Base-by-base conservation (phyloP, 2,329 filamentous ascomycete species). In the Ciborinia camelliae region DNA sequence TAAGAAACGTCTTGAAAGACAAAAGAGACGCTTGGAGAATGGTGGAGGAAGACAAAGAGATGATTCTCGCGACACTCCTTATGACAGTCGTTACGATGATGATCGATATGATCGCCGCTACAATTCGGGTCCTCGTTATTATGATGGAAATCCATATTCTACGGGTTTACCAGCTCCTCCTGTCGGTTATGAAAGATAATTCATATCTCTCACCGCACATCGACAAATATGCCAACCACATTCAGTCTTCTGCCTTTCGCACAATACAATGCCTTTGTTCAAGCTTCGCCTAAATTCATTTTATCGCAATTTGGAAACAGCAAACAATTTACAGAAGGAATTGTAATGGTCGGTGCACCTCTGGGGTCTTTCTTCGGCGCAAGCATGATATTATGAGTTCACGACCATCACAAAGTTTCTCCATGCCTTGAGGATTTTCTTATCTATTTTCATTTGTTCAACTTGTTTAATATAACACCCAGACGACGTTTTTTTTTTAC, bases 71-170 rank as follows among this genome's bases (percentile, higher is more conserved):
- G 45, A 50, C 43, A 63, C 14, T 20, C 23, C 60, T n/a, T 58
- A 51, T 39, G 62, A 59, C 15, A 68, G 66, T 55, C 68, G 64
- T 48, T 67, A 66, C 45, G 65, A 54, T 64, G 51, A 60, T 53
- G 39, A 64, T 68, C 35, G 62, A 51, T 50, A 66, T 55, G 58
- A 66, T 71, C 72, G 70, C 70, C 72, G 69, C 66, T 71, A 77
- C 64, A 70, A 74, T 58, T 74, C 77, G 66, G 77, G 76, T 54
- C 74, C 76, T 41, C 76, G 74, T 53, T 81, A 82, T 68, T 72
- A 75, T 54, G 79, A 81, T 70, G 76, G 73, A 51, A 81, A 81
- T 70, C 80, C 79, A 20, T 81, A 81, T 66, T 75, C 74, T 58
- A 71, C 74, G 45, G 71, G 52, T n/a, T 69, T 74, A 52, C 73